Percentiles rank a stretch among this genome's conserved stretches.
phyloP scores from a whole-genome alignment of 2,329 filamentous ascomycete species.

The Penicillium thymicola region DNA sequence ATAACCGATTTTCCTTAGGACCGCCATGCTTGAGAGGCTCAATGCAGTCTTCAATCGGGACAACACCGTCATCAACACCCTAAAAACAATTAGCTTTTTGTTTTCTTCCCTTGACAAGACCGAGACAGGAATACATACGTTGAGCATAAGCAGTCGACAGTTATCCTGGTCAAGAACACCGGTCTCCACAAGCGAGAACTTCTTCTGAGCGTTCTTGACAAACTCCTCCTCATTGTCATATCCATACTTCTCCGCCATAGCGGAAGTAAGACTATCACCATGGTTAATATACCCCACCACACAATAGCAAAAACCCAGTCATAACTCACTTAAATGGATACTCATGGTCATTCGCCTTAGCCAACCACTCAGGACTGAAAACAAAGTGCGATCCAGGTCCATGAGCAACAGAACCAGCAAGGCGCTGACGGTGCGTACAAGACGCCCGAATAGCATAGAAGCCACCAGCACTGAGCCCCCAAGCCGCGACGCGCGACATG shows the following conservation, averaged over 20 bases:
- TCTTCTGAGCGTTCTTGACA: conserved; percentile 53
- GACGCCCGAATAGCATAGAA: conserved; percentile 68
- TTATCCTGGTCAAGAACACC: conserved; percentile 57
- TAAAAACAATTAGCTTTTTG: conserved; percentile 26
- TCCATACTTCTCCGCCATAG: conserved; percentile 62
- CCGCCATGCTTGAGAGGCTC: conserved; percentile 62
- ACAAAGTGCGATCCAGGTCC: conserved; percentile 63
- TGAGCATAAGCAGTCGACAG: conserved; percentile 59
- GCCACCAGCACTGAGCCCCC: conserved; percentile 64
- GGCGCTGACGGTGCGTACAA: conserved; percentile 58
- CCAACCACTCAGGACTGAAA: conserved; percentile 58
- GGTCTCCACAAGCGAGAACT: conserved; percentile 61
- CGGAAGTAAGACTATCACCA: conserved; percentile 48
- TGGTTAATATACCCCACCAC: not conserved
- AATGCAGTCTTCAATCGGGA: conserved; percentile 66
- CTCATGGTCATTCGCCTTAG: conserved; percentile 62
- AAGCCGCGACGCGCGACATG: conserved; percentile 56
- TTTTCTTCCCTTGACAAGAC: not conserved
- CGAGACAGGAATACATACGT: conserved; percentile 42
- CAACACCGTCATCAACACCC: conserved; percentile 62
- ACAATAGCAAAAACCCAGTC: not conserved
- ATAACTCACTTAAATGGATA: conserved; percentile 56
- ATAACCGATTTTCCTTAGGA: conserved; percentile 64
- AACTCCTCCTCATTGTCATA: conserved; percentile 57
- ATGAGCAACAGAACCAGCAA: conserved; percentile 60